Conservation (phyloP, 768 basidiomycete genomes). For the Termitomyces bulborhizus region DNA sequence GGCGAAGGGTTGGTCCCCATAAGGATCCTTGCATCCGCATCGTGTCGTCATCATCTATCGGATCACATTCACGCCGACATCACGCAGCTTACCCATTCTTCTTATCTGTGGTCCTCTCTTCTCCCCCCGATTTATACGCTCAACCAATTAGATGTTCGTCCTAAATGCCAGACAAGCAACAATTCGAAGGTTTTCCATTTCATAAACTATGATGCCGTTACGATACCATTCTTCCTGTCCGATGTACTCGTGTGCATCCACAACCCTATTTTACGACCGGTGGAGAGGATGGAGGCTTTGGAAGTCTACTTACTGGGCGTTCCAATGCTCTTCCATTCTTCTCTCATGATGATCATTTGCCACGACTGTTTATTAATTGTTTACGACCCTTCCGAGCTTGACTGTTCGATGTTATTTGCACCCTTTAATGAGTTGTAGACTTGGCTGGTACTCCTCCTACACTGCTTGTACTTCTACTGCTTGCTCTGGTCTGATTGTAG, state of each 20-base stretch:
- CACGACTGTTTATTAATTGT: neutral
- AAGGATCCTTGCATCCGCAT: slow-evolving; percentile 10
- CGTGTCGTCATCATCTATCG: slow-evolving; percentile 1
- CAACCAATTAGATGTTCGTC: slow-evolving; percentile 8
- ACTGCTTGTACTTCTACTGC: neutral
- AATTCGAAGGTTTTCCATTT: slow-evolving; percentile 12
- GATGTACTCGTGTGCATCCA: neutral
- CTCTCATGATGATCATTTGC: slow-evolving; percentile 1
- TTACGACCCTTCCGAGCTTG: slow-evolving; percentile 2
- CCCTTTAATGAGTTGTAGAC: neutral
- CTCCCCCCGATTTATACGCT: neutral
- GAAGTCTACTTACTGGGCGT: slow-evolving; percentile 4
- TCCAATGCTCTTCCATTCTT: slow-evolving; percentile 1
- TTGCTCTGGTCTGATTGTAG: neutral
- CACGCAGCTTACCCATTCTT: neutral
- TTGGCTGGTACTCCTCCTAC: neutral
- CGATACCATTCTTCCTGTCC: neutral
- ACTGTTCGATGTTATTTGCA: slow-evolving; percentile 3
- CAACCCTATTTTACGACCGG: slow-evolving; percentile 1
- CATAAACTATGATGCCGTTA: slow-evolving; percentile 6
- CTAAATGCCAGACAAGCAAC: slow-evolving; percentile 10
- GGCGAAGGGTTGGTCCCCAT: slow-evolving; percentile 38
- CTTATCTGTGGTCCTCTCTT: neutral
- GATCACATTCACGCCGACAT: slow-evolving; percentile 6
- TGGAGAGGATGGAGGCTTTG: slow-evolving; percentile 7